A percentile compares a stretch with the other conserved stretches of the same genome.
Conservation (phyloP, 768 basidiomycete genomes). For the Neoboletus magnificus region DNA sequence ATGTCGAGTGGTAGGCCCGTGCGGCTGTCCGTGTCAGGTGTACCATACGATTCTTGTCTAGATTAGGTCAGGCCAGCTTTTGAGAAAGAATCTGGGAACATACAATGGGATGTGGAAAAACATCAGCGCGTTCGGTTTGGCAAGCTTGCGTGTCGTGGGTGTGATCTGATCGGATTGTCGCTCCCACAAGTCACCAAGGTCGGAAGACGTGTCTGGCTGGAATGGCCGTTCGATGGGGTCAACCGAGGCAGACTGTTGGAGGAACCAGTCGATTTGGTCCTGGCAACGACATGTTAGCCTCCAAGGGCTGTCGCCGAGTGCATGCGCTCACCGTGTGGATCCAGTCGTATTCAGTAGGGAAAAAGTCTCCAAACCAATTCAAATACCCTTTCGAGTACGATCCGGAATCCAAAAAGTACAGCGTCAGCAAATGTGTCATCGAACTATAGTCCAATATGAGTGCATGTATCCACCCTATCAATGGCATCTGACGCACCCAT, state of each 20-base stretch:
- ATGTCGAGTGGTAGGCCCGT: conserved; percentile 65
- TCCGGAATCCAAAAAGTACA: conserved; percentile 92
- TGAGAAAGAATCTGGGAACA: conserved; percentile 20
- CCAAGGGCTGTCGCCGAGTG: neutral
- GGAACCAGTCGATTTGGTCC: conserved; percentile 90
- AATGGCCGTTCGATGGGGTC: conserved; percentile 80
- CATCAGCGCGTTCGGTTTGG: conserved; percentile 94
- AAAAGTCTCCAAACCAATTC: conserved; percentile 57
- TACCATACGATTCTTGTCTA: conserved; percentile 72
- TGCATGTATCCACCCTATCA: neutral
- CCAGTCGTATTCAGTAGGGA: conserved; percentile 81
- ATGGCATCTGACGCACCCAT: conserved; percentile 56
- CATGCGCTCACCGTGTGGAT: conserved; percentile 55
- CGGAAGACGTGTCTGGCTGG: conserved; percentile 60
- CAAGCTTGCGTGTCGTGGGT: conserved; percentile 54
- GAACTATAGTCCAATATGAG: conserved; percentile 48
- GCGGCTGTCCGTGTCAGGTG: conserved; percentile 60
- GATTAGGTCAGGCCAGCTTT: neutral
- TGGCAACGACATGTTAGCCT: neutral
- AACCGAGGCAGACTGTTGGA: conserved; percentile 75
- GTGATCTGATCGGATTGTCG: conserved; percentile 60
- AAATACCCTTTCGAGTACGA: conserved; percentile 60
- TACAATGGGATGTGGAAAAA: conserved; percentile 98
- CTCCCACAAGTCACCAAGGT: conserved; percentile 55
- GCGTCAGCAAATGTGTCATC: conserved; percentile 80